Conservation (phyloP, 257 asterid species). For the Primulina huaijiensis region DNA sequence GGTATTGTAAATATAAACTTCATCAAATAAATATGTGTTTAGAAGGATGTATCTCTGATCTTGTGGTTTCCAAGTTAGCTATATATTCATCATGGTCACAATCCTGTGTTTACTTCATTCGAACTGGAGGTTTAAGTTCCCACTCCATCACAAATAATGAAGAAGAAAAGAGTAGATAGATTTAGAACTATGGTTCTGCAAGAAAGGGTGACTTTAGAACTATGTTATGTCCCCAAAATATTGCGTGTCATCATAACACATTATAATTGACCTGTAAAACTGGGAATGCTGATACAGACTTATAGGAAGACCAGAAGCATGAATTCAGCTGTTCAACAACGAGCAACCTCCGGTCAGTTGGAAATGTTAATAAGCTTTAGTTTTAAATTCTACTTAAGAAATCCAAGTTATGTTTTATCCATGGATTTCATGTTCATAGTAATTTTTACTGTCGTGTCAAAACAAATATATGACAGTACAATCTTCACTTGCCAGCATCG, state of each 20-base stretch:
- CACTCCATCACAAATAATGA: slow-evolving; percentile 17
- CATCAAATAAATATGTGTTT: neutral
- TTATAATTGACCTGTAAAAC: neutral
- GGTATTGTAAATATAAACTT: slow-evolving; percentile 42
- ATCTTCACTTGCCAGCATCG: neutral
- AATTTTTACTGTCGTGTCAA: neutral
- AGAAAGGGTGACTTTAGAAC: neutral
- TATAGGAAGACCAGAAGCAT: slow-evolving; percentile 12
- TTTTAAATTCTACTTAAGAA: neutral
- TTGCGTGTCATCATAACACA: slow-evolving; percentile 3
- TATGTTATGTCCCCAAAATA: neutral
- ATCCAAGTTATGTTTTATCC: neutral
- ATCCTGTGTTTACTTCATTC: slow-evolving; percentile 13
- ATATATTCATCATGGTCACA: slow-evolving; percentile 20
- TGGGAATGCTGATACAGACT: neutral
- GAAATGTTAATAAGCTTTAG: neutral
- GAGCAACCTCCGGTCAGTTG: slow-evolving; percentile 10
- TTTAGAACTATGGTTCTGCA: neutral
- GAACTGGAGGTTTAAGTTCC: slow-evolving; percentile 6
- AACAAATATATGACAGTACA: slow-evolving; percentile 1
- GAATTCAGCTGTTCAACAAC: neutral
- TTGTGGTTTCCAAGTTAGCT: slow-evolving; percentile 13
- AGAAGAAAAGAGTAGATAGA: slow-evolving; percentile 1
- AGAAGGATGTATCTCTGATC: slow-evolving; percentile 12
- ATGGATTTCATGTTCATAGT: neutral